Base-by-base conservation (phyloP, 805 yeast genomes). In the Maudiozyma pseudohumilis region DNA sequence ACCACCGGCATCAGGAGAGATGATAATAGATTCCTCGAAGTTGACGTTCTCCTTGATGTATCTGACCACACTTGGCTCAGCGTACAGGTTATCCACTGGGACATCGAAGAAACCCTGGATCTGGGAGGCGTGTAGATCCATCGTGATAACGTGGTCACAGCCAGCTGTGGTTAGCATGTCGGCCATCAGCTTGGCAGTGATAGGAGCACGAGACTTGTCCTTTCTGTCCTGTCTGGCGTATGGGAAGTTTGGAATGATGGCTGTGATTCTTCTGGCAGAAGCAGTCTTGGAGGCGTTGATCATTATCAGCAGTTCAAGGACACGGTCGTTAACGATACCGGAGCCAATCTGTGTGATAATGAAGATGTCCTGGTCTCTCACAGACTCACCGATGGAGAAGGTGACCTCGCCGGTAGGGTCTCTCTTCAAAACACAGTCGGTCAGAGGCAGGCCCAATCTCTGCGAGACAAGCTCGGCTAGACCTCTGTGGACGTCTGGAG, bases 1-100 rank as follows among this genome's bases (percentile, higher is more conserved):
- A 44, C 94, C 94, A 57, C 94, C 94, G 5, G 92, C 94, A 63
- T 82, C 94, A 4, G 94, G 94, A 0, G 92, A 82, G 16, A 82
- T 75, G 38, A 82, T 74, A 38, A 82, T 81, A n/a, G 84, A 73
- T 32, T 80, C 71, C 27, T 72, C 60, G 45, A 63, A 69, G 47
- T 71, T 69, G 36, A 75, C 63, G 36, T 71, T 68, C 45, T 79
- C 88, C 41, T 69, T 72, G 35, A 82, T 81, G 54, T 81, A 82
- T 52, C 82, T 68, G 29, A 82, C 77, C 28, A 81, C 88, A 47
- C 78, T 71, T 38, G 92, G 92, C 61, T 82, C 94, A 19, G 89
- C 89, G 52, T 82, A 82, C 48, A 82, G 62, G 55, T 82, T 82
- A 58, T 82, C 94, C n/a, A 81, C 92, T 1, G 94, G 94, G 21